Evolutionary conservation across 106 monocot species (phyloP).

Genomic region (Agapanthus africanus): DNA sequence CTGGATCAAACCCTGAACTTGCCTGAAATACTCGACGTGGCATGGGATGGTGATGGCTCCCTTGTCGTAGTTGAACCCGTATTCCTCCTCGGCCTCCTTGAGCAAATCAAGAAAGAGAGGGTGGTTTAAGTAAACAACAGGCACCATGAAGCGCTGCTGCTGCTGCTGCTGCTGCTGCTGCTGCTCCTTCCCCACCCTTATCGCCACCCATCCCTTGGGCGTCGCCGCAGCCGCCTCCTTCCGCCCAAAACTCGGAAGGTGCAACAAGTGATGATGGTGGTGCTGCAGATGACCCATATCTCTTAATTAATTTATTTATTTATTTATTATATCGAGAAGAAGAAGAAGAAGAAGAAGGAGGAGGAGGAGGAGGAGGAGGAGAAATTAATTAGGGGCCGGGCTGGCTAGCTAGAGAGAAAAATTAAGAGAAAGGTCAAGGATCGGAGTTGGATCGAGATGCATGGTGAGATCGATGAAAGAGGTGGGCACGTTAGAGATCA

Average conservation of each 20-base stretch:
- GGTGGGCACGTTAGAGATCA: no score
- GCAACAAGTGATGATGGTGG: neutral
- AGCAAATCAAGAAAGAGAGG: conserved; percentile 14
- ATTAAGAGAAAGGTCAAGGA: conserved; percentile 61
- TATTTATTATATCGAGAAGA: neutral
- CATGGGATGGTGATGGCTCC: conserved; percentile 22
- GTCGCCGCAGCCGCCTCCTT: neutral
- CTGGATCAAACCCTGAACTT: conserved; percentile 5
- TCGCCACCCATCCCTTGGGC: conserved; percentile 13
- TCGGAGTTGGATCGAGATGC: conserved; percentile 42
- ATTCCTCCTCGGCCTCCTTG: conserved; percentile 24
- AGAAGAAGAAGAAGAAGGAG: neutral
- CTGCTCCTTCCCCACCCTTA: conserved; percentile 11
- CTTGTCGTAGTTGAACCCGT: conserved; percentile 10
- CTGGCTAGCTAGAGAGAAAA: no score
- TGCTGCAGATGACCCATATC: neutral
- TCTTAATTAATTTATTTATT: neutral
- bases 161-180: neutral
- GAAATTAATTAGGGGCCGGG: no score
- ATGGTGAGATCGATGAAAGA: conserved; percentile 37
- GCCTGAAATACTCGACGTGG: conserved; percentile 15
- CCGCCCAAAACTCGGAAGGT: neutral
- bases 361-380: neutral
- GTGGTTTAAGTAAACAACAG: conserved; percentile 9
- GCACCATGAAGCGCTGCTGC: conserved; percentile 16